phyloP scores from a whole-genome alignment of 139 green algal species.

The Edaphochlamys debaryana region DNA sequence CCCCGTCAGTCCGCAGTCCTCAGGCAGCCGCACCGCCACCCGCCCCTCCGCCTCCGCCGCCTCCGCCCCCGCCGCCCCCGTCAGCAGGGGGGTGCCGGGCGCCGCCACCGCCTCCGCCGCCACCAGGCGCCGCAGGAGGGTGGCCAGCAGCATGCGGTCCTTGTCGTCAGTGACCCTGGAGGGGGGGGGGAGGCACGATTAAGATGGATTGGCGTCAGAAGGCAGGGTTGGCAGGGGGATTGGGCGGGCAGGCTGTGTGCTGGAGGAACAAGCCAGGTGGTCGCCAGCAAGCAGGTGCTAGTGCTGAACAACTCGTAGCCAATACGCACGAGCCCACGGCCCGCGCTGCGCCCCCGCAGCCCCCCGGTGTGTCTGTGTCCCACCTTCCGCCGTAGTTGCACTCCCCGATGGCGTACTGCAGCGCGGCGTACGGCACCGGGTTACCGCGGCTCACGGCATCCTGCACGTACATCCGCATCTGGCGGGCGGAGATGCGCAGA shows the following conservation, averaged over 20 bases:
- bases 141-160: conserved; percentile 69
- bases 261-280: no score
- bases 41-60: no score
- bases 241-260: no score
- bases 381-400: conserved; percentile 78
- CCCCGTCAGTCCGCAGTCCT: background rate
- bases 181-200: background rate
- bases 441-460: conserved; percentile 49
- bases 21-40: background rate
- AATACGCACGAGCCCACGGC: no score
- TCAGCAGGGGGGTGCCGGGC: conserved; percentile 17
- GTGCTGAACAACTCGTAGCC: no score
- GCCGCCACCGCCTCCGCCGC: conserved; percentile 26
- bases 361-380: no score
- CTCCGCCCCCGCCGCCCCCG: background rate
- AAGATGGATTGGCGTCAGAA: no score
- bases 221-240: no score
- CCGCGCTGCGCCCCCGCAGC: no score
- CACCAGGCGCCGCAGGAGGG: conserved; percentile 63
- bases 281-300: no score
- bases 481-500: conserved; percentile 70
- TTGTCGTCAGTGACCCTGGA: conserved; percentile 76
- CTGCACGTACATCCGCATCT: conserved; percentile 74
- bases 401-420: conserved; percentile 76
- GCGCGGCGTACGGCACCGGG: conserved; percentile 47